Base-by-base conservation (phyloP, 1,284 basidiomycete genomes). In the Pseudozyma thailandica region DNA sequence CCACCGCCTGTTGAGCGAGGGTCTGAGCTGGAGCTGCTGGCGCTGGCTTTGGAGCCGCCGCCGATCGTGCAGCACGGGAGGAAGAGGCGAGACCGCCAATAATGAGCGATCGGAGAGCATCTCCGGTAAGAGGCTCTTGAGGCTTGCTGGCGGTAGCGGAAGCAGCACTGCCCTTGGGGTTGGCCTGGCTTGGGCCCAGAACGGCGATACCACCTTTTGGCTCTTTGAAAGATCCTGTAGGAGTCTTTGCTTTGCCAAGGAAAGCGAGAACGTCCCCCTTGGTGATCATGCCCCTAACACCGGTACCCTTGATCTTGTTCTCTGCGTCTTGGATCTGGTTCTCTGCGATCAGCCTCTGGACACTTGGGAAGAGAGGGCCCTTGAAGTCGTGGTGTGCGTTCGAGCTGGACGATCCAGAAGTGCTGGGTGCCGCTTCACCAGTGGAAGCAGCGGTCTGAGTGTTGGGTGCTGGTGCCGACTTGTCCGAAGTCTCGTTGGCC, bases 251-350 rank as follows among this genome's bases (percentile, higher is more conserved):
- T 53, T 74, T 77, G 27, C 84, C 84, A 12, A 84, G 70, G 71
- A 75, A 75, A 2, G 82, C 80, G 18, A 85, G 74, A 1, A 85
- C 81, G 49, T 85, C 85, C 6, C 85, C 85, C 69, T 85, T 85
- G 25, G 84, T 85, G 33, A 85, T 64, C 61, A 82, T 81, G 10
- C 84, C 84, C 35, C 80, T 68, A 20, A 78, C 66, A 7, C 85
- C 85, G 2, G 84, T 85, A 3, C 77, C 84, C 59, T 81, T 84
- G 72, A 85, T 83, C 38, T 76, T 75, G 30, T 43, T 65, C 43
- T 77, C 69, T 2, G 82, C 71, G 46, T 85, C 83, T 16, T 73
- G 31, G 37, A 82, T 77, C 38, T 69, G 59, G 49, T 79, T 72
- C 49, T 81, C 65, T 23, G 75, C 64, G 25, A 84, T 75, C 6